Conservation (phyloP, 2,329 filamentous ascomycete genomes). For the Epichloe bromicola region DNA sequence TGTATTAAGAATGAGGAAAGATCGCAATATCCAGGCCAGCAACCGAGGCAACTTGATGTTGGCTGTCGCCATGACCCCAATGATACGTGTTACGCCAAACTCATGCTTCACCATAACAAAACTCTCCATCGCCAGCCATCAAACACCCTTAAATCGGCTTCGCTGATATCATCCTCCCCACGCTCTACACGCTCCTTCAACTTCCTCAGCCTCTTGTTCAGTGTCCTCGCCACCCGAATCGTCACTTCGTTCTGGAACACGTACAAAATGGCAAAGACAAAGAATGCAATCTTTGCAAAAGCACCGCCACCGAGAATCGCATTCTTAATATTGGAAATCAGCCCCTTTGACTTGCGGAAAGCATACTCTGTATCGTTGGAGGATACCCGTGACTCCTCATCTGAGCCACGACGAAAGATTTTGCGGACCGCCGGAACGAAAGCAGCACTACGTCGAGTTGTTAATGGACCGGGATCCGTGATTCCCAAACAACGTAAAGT, state of each 20-base stretch:
- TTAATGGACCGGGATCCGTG: not conserved
- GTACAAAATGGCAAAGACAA: slow-evolving; percentile 44
- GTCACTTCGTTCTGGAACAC: slow-evolving; percentile 47
- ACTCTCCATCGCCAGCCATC: slow-evolving; percentile 46
- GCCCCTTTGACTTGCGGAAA: slow-evolving; percentile 35
- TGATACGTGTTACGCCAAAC: too few species aligned
- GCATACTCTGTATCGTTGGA: slow-evolving; percentile 46
- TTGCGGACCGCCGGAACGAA: slow-evolving; percentile 39
- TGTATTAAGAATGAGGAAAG: too few species aligned
- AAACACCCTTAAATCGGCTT: slow-evolving; percentile 35
- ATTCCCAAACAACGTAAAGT: not conserved
- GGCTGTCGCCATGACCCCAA: too few species aligned
- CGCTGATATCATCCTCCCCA: slow-evolving; percentile 31
- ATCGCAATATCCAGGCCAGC: too few species aligned
- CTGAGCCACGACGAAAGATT: slow-evolving; percentile 33
- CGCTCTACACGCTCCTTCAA: slow-evolving; percentile 34
- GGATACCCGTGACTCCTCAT: slow-evolving; percentile 22
- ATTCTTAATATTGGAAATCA: slow-evolving; percentile 36
- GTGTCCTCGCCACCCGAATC: slow-evolving; percentile 38
- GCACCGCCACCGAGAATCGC: slow-evolving; percentile 30
- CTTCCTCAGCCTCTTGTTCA: slow-evolving; percentile 35
- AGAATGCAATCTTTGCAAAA: slow-evolving; percentile 36
- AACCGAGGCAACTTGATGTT: too few species aligned
- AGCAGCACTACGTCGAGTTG: slow-evolving; percentile 24
- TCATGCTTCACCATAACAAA: slow-evolving; percentile 28